Evolutionary conservation across 768 basidiomycete species (phyloP), one percentile per base, ranked within the genome.

Genomic region (Trametes cinnabarina): DNA sequence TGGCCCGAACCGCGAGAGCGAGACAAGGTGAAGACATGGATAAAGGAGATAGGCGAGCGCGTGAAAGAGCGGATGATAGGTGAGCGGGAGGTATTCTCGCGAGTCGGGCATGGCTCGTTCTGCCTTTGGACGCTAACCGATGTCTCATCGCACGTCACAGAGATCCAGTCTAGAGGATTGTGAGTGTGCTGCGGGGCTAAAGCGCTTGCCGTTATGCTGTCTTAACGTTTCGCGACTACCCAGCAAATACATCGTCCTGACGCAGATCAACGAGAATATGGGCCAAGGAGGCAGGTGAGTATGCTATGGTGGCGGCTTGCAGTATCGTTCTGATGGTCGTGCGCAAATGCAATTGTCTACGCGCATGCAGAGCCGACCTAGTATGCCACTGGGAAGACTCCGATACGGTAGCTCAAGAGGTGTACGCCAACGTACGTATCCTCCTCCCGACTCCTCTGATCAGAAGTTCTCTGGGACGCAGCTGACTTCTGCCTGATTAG

Each of bases 381-480:
- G 82, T 80, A 47, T 91, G 88, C 61, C 92, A 94, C 67, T 94
- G 91, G 91, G 91, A 94, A 75, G 91, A 93, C 62, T 82, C 83
- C 51, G 92, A 94, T 68, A 76, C 79, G 49, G 84, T 91, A 57
- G 80, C 85, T 40, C 85, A 90, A 71, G 91, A 93, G 72, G 77
- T 93, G 68, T 91, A 81, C 73, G 78, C 79, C 46, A 94, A 90
- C 68, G 91, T 92, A 73, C 61, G 88, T 76, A 51, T 57, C 41
- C 59, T 32, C 43, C n/a, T 52, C 56, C 34, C 19, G 42, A 50
- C 48, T 26, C 19, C 44, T 46, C 46, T 58, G 49, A 44, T 47
- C 50, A 41, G 50, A 35, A 46, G 19, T 39, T 39, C 37, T 19
- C 58, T 59, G 61, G 63, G 37, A 37, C 37, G 22, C 50, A 34